phyloP scores from a whole-genome alignment of 2,329 filamentous ascomycete species.

The Leptographium procerum region DNA sequence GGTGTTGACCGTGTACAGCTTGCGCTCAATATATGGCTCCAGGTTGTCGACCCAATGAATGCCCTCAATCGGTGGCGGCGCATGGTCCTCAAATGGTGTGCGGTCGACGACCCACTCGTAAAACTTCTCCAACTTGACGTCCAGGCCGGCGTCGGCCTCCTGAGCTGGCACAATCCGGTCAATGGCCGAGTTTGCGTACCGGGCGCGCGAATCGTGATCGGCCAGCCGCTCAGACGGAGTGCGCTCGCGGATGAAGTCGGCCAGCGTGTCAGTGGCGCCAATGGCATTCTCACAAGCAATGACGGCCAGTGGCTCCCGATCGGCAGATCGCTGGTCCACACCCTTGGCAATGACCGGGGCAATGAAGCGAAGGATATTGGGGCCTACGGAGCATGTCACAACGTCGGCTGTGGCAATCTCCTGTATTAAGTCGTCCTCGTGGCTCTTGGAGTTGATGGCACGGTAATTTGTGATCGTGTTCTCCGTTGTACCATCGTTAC shows the following conservation, averaged over 20 bases:
- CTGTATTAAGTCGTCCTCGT: conserved; percentile 69
- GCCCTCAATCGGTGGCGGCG: conserved; percentile 66
- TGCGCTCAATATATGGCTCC: conserved; percentile 94
- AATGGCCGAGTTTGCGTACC: conserved; percentile 95
- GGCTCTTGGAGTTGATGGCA: conserved; percentile 85
- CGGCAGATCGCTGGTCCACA: conserved; percentile 61
- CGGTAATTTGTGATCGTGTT: conserved; percentile 91
- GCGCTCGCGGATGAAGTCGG: conserved; percentile 68
- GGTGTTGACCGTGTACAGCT: conserved; percentile 99
- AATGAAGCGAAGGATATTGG: conserved; percentile 92
- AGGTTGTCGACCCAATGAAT: conserved; percentile 91
- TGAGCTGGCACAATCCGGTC: conserved; percentile 96
- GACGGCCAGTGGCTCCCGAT: conserved; percentile 64
- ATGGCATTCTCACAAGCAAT: conserved; percentile 99
- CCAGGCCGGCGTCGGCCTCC: conserved; percentile 64
- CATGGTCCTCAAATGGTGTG: conserved; percentile 64
- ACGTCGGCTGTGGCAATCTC: conserved; percentile 82
- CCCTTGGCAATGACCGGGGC: conserved; percentile 92
- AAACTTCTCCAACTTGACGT: conserved; percentile 96
- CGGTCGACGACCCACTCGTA: conserved; percentile 97
- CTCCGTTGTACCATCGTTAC: conserved; percentile 65
- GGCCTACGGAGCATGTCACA: conserved; percentile 93
- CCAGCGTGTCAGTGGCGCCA: conserved; percentile 81
- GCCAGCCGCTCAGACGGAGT: conserved; percentile 56
- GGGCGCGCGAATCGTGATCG: conserved; percentile 61